Evolutionary conservation across 208 protist species (phyloP).

Genomic region (Acanthamoeba lenticulata): DNA sequence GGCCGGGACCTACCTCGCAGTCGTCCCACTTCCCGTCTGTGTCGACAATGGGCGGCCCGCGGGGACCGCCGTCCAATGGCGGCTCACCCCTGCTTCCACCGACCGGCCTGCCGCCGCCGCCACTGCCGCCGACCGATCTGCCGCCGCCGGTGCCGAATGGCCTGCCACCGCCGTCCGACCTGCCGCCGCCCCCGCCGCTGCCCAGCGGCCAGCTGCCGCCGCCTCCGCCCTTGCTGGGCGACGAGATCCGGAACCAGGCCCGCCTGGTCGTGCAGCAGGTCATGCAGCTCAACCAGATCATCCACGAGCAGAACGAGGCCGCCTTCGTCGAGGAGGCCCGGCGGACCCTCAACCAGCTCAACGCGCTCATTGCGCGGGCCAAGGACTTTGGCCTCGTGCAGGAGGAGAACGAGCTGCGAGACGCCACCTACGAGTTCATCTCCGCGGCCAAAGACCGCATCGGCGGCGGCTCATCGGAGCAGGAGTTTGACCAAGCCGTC

Average conservation of each 20-base stretch:
- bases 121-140: background rate
- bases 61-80: background rate
- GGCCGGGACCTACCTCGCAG: background rate
- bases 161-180: background rate
- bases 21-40: background rate
- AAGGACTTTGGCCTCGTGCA: conserved; percentile 20
- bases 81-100: background rate
- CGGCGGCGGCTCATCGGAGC: background rate
- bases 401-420: conserved; percentile 24
- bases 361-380: background rate
- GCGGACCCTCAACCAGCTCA: conserved; percentile 24
- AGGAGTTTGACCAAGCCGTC: conserved; percentile 2
- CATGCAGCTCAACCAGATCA: conserved; percentile 15
- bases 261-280: background rate
- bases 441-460: background rate
- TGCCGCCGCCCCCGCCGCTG: background rate
- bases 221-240: background rate
- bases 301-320: conserved; percentile 10
- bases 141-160: background rate
- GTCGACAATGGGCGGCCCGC: too few relatives aligned
- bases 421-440: conserved; percentile 24
- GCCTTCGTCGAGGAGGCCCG: background rate
- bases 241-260: background rate
- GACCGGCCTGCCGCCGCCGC: too few relatives aligned
- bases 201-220: background rate